These are phyloP conservation scores for Penicillium simplicissimum DNA, from an alignment of 495 filamentous ascomycete species.

Conservation along the genomic window DNA sequence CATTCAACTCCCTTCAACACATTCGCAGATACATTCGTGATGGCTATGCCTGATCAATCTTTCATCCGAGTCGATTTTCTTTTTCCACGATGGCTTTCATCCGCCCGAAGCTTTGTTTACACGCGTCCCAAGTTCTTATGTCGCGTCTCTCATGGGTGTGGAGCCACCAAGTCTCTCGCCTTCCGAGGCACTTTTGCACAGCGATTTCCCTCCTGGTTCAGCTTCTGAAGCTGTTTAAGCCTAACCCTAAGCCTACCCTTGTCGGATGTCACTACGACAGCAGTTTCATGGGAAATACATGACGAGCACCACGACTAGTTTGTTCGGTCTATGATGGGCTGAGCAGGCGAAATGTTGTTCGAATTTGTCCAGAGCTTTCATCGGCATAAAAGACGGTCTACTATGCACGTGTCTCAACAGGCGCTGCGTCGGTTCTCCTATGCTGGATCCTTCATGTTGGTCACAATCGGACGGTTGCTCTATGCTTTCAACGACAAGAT, in stretches of 20 bases:
- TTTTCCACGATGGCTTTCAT: slow-evolving; percentile 13
- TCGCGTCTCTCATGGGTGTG: slow-evolving; percentile 19
- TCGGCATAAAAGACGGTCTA: slow-evolving; percentile 43
- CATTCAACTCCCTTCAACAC: slow-evolving; percentile 19
- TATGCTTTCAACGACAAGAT: slow-evolving; percentile 30
- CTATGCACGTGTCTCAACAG: slow-evolving; percentile 41
- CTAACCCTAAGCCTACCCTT: slow-evolving; percentile 46
- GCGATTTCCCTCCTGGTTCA: slow-evolving; percentile 25
- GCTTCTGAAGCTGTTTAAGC: slow-evolving; percentile 30
- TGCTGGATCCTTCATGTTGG: slow-evolving; percentile 47
- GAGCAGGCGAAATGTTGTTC: slow-evolving; percentile 37
- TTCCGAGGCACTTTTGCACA: slow-evolving; percentile 37
- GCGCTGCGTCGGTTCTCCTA: slow-evolving; percentile 48
- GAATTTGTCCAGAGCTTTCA: slow-evolving; percentile 40
- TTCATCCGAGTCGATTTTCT: slow-evolving; percentile 18
- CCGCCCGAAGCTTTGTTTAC: slow-evolving; percentile 26
- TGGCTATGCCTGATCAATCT: slow-evolving; percentile 1
- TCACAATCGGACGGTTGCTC: slow-evolving; percentile 39
- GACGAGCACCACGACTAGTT: slow-evolving; percentile 40
- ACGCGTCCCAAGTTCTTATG: slow-evolving; percentile 19
- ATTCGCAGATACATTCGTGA: background rate
- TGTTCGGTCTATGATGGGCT: slow-evolving; percentile 27
- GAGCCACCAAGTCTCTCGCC: slow-evolving; percentile 33
- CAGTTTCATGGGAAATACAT: slow-evolving; percentile 44
- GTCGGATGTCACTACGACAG: slow-evolving; percentile 30